Evolutionary conservation across 2,329 filamentous ascomycete genomes (phyloP).

Genomic region (Hysterium pulicare): DNA sequence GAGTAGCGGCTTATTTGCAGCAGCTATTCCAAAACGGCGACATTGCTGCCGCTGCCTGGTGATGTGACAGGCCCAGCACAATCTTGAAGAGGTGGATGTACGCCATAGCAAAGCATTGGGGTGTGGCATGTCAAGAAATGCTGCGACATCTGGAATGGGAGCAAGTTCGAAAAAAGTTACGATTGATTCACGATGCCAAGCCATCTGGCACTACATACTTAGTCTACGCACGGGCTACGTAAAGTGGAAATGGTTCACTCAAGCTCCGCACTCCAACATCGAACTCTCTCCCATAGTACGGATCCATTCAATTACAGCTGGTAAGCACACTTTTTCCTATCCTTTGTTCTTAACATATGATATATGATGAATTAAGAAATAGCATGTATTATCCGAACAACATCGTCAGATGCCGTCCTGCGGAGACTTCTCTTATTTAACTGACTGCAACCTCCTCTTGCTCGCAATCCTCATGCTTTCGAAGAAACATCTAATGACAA

Average conservation of each 20-base stretch:
- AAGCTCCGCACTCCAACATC: no score
- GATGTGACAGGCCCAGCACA: constrained; percentile 11
- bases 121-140: neutral
- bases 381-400: constrained; percentile 51
- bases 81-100: neutral
- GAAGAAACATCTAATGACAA: no score
- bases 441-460: constrained; percentile 18
- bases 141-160: no score
- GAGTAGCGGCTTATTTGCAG: no score
- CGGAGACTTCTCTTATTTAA: constrained; percentile 25
- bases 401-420: constrained; percentile 25
- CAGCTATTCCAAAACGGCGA: no score
- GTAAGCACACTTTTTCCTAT: neutral
- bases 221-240: no score
- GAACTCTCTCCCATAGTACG: no score
- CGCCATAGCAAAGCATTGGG: neutral
- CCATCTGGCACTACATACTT: no score
- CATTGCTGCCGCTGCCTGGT: constrained; percentile 7
- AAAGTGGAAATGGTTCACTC: neutral
- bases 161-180: no score
- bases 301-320: no score
- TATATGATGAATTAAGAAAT: constrained; percentile 38
- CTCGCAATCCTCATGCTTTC: neutral
- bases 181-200: no score
- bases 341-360: constrained; percentile 8